These are phyloP conservation scores for Skeletonema costatum DNA, from an alignment of 108 stramenopile species.

Conservation along the genomic window DNA sequence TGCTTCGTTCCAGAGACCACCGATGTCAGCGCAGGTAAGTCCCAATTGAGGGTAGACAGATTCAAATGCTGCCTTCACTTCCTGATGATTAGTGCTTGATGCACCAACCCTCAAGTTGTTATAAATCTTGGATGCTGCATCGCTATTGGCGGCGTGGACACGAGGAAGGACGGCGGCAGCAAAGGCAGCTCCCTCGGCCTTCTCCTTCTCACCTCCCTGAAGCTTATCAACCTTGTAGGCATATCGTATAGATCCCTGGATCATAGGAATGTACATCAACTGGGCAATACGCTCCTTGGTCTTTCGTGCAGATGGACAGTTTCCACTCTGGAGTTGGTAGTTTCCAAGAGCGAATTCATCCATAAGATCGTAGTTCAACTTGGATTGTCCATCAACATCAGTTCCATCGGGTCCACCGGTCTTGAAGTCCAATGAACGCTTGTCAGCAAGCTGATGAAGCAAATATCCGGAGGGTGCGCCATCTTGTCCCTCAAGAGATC, in stretches of 20 bases:
- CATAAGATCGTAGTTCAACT: slow-evolving; percentile 58
- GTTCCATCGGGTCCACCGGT: slow-evolving; percentile 63
- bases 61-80: slow-evolving; percentile 75
- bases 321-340: slow-evolving; percentile 41
- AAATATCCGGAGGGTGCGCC: slow-evolving; percentile 56
- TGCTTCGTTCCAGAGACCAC: slow-evolving; percentile 60
- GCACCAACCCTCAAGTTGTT: slow-evolving; percentile 59
- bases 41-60: slow-evolving; percentile 63
- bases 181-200: slow-evolving; percentile 73
- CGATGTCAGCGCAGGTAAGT: slow-evolving; percentile 64
- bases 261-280: slow-evolving; percentile 72
- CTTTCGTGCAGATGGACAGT: slow-evolving; percentile 53
- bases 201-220: slow-evolving; percentile 52
- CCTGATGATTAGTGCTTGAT: slow-evolving; percentile 38
- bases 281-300: slow-evolving; percentile 54
- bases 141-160: slow-evolving; percentile 51
- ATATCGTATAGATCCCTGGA: slow-evolving; percentile 76
- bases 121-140: slow-evolving; percentile 69
- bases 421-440: slow-evolving; percentile 59
- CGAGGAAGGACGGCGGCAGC: slow-evolving; percentile 76
- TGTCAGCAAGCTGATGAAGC: slow-evolving; percentile 65
- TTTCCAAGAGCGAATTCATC: slow-evolving; percentile 59
- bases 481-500: slow-evolving; percentile 54
- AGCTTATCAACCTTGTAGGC: slow-evolving; percentile 59
- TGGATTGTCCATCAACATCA: slow-evolving; percentile 44